Conservation (phyloP, 2,329 filamentous ascomycete species). For the Hirsutella rhossiliensis region DNA sequence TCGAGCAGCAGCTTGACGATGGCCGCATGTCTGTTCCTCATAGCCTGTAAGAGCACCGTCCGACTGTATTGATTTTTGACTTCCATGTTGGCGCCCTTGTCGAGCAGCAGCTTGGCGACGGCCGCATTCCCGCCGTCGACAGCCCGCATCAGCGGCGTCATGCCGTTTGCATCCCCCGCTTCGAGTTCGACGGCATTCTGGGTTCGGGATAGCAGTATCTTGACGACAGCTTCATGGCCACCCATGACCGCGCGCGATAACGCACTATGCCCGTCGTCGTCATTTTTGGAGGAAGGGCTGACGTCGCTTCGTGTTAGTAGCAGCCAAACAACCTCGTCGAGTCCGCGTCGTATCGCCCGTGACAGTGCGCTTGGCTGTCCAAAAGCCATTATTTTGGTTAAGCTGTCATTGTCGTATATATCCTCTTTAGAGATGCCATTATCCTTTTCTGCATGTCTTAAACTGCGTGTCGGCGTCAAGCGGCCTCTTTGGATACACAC, state of each 20-base stretch:
- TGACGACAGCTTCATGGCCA: no score
- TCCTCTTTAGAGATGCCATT: no score
- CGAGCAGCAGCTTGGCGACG: no score
- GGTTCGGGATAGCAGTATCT: neutral
- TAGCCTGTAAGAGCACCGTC: neutral
- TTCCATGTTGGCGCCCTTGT: no score
- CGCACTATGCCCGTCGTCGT: neutral
- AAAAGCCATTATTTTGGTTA: neutral
- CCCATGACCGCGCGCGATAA: neutral
- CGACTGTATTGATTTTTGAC: no score
- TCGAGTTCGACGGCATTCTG: neutral
- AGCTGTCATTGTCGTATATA: neutral
- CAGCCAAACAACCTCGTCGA: neutral
- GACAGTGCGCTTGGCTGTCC: neutral
- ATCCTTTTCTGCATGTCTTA: neutral
- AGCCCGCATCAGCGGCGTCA: no score
- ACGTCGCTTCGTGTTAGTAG: neutral
- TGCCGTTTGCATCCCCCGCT: neutral
- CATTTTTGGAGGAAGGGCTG: neutral
- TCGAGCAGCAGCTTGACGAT: no score
- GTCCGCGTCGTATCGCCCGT: neutral
- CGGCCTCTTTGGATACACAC: neutral
- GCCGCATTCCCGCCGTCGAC: no score
- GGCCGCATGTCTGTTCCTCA: neutral
- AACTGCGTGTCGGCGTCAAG: neutral